Evolutionary conservation across 2,329 filamentous ascomycete genomes (phyloP).

Genomic region (Trematosphaeria pertusa): DNA sequence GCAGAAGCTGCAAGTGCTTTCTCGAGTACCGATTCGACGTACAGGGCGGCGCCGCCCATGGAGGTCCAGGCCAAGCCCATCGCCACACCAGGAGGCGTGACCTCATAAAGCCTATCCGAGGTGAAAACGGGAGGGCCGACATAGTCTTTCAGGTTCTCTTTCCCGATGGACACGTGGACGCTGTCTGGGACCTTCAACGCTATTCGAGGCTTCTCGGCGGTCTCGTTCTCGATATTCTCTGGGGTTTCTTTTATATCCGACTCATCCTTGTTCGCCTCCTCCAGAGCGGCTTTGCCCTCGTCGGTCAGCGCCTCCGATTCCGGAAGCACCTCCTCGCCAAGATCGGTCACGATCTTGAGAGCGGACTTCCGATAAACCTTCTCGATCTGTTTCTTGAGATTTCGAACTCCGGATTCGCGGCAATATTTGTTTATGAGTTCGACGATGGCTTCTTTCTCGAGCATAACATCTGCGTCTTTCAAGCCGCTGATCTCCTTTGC

Average conservation of each 20-base stretch:
- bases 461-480: slow-evolving; percentile 86
- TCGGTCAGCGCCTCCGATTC: slow-evolving; percentile 84
- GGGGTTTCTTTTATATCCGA: slow-evolving; percentile 69
- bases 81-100: slow-evolving; percentile 89
- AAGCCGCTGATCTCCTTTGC: slow-evolving; percentile 94
- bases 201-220: slow-evolving; percentile 71
- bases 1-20: slow-evolving; percentile 76
- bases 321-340: slow-evolving; percentile 82
- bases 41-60: slow-evolving; percentile 94
- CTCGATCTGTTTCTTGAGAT: slow-evolving; percentile 99
- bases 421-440: slow-evolving; percentile 99
- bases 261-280: slow-evolving; percentile 72
- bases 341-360: slow-evolving; percentile 93
- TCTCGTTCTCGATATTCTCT: slow-evolving; percentile 63
- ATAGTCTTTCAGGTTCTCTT: slow-evolving; percentile 93
- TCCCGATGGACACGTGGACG: slow-evolving; percentile 85
- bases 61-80: slow-evolving; percentile 99
- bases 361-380: slow-evolving; percentile 98
- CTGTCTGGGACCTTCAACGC: slow-evolving; percentile 83
- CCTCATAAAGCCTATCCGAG: slow-evolving; percentile 92
- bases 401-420: slow-evolving; percentile 94
- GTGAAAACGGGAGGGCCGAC: slow-evolving; percentile 96
- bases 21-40: slow-evolving; percentile 96
- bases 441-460: slow-evolving; percentile 86
- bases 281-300: slow-evolving; percentile 79